Conservation (phyloP, 306 rosid genomes). For the Citrullus mucosospermus region DNA sequence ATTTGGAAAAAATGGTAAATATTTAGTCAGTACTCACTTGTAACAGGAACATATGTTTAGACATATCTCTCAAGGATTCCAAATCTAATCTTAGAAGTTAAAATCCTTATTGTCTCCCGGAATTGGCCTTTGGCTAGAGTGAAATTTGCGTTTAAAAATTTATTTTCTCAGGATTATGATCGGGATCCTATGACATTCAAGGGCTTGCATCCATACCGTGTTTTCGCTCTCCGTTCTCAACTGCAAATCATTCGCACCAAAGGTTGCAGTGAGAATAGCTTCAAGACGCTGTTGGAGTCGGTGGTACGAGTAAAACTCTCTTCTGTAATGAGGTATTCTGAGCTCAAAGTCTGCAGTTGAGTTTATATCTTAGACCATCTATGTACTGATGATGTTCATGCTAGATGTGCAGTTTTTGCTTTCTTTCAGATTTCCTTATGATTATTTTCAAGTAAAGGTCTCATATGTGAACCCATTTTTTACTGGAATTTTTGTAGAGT, state of each 20-base stretch:
- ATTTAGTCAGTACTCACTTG: neutral
- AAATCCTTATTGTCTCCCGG: neutral
- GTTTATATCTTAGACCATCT: slow-evolving; percentile 2
- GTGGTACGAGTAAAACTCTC: neutral
- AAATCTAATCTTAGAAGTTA: neutral
- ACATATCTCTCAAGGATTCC: neutral
- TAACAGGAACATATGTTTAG: neutral
- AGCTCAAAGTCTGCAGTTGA: neutral
- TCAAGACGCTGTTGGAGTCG: slow-evolving; percentile 47
- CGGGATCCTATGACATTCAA: slow-evolving; percentile 54
- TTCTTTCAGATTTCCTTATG: neutral
- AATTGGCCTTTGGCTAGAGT: neutral
- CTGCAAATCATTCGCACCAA: slow-evolving; percentile 30
- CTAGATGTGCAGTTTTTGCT: neutral
- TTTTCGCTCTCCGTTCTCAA: slow-evolving; percentile 45
- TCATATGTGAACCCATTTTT: neutral
- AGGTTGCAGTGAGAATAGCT: slow-evolving; percentile 41
- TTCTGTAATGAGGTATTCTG: neutral
- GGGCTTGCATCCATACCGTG: slow-evolving; percentile 40
- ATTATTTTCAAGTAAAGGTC: neutral
- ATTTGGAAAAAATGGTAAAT: neutral
- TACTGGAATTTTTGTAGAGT: neutral
- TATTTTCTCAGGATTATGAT: slow-evolving; percentile 62
- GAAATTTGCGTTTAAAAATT: neutral
- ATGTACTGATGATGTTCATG: neutral